Evolutionary conservation across 2,329 filamentous ascomycete species (phyloP), one percentile per base, ranked within the genome.

Genomic region (Westerdykella ornata): DNA sequence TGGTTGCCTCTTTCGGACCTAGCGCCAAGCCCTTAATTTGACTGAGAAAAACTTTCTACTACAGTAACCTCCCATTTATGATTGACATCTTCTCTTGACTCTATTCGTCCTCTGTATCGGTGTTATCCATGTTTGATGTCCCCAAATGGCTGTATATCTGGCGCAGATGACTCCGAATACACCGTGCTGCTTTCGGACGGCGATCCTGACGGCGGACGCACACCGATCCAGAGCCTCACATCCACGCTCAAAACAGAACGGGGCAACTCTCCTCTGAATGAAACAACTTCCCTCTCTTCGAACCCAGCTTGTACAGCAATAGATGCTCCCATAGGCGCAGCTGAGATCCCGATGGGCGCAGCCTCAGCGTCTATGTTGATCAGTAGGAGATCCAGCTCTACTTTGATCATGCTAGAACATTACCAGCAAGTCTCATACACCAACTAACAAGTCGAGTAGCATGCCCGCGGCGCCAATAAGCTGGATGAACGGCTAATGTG

Each of bases 391-490:
- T 26, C 22, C 28, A n/a, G n/a, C 29, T 13, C 34, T 33, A 30
- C 45, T 40, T 48, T 37, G 59, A n/a, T 9, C 43, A 13, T 2
- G 49, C 46, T n/a, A 49, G 44, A 26, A 57, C 53, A 29, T 48
- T 33, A 43, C 59, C 55, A 28, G 56, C 55, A 29, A 60, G 50
- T 14, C 47, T 46, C 7, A 51, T 56, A 30, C 55, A 56, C 39
- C 53, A 60, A 26, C 41, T 46, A 17, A 58, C 46, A 15, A 59
- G 51, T 16, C 47, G 42, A 19, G 47, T 42, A 38, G 54, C 57
- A 44, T 60, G 55, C 17, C 57, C 56, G 16, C 52, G 49, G 22
- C 49, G 44, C 56, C 57, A 59, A 42, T 61, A 61, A 35, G 45
- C 43, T 19, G 54, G 54, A 35, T 49, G 47, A 3, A 57, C 54